Percentiles rank a stretch among this genome's conserved stretches.
phyloP scores from a whole-genome alignment of 176 grass and related monocot species.

The Saccharum officinarum region DNA sequence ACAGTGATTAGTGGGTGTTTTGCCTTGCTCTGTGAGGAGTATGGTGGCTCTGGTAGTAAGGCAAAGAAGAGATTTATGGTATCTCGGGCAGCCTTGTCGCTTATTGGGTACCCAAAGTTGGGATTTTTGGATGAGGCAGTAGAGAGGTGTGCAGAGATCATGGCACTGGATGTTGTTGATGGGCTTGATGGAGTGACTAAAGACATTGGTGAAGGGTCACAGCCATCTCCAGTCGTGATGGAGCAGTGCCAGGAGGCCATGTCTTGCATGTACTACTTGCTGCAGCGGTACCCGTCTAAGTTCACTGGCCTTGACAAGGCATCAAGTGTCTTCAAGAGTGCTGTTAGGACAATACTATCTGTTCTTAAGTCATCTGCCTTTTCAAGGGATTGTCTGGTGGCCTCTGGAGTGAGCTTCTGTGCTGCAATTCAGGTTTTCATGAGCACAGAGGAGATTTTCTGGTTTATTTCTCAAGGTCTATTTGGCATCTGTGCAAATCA shows the following conservation, averaged over 20 bases:
- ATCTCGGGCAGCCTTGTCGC: constrained; percentile 69
- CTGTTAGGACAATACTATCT: constrained; percentile 67
- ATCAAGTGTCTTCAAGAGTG: constrained; percentile 57
- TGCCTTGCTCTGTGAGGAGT: constrained; percentile 67
- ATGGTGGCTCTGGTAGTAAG: constrained; percentile 59
- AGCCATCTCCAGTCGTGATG: constrained; percentile 88
- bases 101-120: constrained; percentile 95
- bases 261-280: constrained; percentile 99
- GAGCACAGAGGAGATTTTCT: constrained; percentile 53
- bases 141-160: constrained; percentile 60
- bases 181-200: constrained; percentile 64
- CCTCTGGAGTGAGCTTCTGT: constrained; percentile 92
- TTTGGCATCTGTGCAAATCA: constrained; percentile 39
- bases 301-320: constrained; percentile 57
- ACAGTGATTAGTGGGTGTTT: constrained; percentile 58
- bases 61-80: constrained; percentile 78
- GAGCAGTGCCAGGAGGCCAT: constrained; percentile 95
- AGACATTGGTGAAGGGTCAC: constrained; percentile 65
- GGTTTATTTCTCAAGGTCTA: constrained; percentile 74
- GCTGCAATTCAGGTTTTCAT: constrained; percentile 82
- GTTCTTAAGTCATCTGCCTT: constrained; percentile 88
- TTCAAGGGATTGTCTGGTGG: constrained; percentile 95
- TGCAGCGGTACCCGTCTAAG: constrained; percentile 79
- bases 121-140: constrained; percentile 82
- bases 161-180: constrained; percentile 71